phyloP scores from a whole-genome alignment of 1,284 basidiomycete species.

The Tilletia setariae region DNA sequence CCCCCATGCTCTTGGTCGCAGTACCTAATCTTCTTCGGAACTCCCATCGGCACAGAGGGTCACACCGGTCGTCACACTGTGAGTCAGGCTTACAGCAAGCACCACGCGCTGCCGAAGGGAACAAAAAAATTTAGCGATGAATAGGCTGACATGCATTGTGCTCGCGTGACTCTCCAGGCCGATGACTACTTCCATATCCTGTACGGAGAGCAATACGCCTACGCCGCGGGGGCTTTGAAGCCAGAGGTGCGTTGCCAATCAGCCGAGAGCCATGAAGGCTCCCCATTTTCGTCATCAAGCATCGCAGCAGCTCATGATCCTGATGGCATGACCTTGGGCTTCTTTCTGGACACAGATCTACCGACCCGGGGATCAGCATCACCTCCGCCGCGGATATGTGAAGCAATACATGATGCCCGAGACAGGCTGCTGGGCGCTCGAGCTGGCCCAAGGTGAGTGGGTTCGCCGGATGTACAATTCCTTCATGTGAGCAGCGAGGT shows the following conservation, averaged over 20 bases:
- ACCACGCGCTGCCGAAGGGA: too few species aligned
- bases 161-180: constrained; percentile 56
- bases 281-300: too few species aligned
- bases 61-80: constrained; percentile 84
- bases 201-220: constrained; percentile 87
- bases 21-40: constrained; percentile 79
- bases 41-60: constrained; percentile 91
- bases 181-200: constrained; percentile 98
- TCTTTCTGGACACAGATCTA: constrained; percentile 61
- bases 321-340: background rate
- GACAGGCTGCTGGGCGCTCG: constrained; percentile 82
- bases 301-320: background rate
- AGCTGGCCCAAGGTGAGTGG: constrained; percentile 77
- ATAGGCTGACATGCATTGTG: background rate
- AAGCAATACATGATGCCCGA: constrained; percentile 99
- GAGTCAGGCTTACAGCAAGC: constrained; percentile 7
- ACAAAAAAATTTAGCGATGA: too few species aligned
- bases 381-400: constrained; percentile 73
- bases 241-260: constrained; percentile 63
- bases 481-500: too few species aligned
- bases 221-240: constrained; percentile 71
- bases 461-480: background rate
- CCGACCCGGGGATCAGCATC: constrained; percentile 75
- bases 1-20: too few species aligned
- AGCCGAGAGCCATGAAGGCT: too few species aligned